Evolutionary conservation across 768 basidiomycete species (phyloP), one percentile per base, ranked within the genome.

Genomic region (Cyclocybe aegerita): DNA sequence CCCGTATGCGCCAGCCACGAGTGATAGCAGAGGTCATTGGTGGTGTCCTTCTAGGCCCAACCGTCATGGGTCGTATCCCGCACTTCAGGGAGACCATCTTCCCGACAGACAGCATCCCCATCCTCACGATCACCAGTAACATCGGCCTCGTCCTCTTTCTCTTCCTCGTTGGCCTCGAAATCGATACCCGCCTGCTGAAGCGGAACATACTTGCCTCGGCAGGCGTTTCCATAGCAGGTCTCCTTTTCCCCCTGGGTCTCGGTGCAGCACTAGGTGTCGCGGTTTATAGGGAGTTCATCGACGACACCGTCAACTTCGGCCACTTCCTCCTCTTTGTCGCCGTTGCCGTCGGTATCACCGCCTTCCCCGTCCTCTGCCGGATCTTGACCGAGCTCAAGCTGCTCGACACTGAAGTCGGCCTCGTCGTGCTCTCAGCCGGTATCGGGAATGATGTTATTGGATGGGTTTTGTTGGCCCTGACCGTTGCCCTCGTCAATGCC

Each of bases 1-100:
- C 72, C 7, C 83, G 77, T 48, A 82, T 96, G 33, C 83, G 82
- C 32, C 95, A 98, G 61, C 96, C 96, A 1, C 77, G 86, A n/a
- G 95, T 98, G 52, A 93, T 97, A 46, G 85, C 93, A 37, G 95
- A 98, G 65, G 88, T 97, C 52, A 81, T 98, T 48, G 92, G 86
- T 0, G 96, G 96, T 15, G 84, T 98, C 56, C 60, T 98, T 15
- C 78, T 98, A 9, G 94, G 93, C 37, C 83, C 83, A 0, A 76
- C 81, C 0, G 80, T 88, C 8, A 82, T 91, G 79, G 91, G 91
- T 2, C 82, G 81, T 23, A 91, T 93, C 51, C 91, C 89, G 0
- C 64, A 74, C 35, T 96, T 93, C 71, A 74, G 69, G n/a, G 43
- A 67, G 7, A 60, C 66, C 36, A 85, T 90, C 54, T 89, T 88